Conservation (phyloP, 2,329 filamentous ascomycete species). For the Juglanconis juglandina region DNA sequence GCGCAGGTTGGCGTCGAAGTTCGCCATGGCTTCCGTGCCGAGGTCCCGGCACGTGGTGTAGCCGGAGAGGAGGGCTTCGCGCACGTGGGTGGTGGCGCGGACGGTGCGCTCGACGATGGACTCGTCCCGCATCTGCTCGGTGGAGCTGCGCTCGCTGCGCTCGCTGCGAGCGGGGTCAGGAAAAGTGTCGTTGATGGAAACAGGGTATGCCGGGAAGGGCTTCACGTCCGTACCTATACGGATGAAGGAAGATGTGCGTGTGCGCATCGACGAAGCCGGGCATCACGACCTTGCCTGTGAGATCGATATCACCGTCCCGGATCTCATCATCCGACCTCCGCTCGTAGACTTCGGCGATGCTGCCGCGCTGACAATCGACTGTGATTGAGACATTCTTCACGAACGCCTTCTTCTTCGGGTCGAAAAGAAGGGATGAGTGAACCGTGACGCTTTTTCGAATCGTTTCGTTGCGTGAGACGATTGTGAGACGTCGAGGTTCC, state of each 20-base stretch:
- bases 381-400: slow-evolving; percentile 39
- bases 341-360: slow-evolving; percentile 35
- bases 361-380: slow-evolving; percentile 36
- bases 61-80: slow-evolving; percentile 50
- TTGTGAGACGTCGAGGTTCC: not conserved
- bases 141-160: slow-evolving; percentile 35
- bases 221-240: slow-evolving; percentile 34
- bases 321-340: slow-evolving; percentile 25
- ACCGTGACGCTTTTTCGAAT: slow-evolving; percentile 27
- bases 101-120: slow-evolving; percentile 54
- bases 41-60: slow-evolving; percentile 59
- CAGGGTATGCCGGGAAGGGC: slow-evolving; percentile 4
- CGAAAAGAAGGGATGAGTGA: slow-evolving; percentile 46
- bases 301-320: slow-evolving; percentile 43
- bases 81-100: slow-evolving; percentile 50
- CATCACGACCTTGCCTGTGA: slow-evolving; percentile 49
- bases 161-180: slow-evolving; percentile 28
- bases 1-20: slow-evolving; percentile 48
- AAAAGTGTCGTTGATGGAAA: not conserved
- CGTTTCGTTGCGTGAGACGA: slow-evolving; percentile 6
- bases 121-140: slow-evolving; percentile 55
- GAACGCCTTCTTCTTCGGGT: slow-evolving; percentile 40
- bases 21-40: slow-evolving; percentile 49
- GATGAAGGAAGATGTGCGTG: slow-evolving; percentile 54
- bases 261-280: slow-evolving; percentile 54